These are phyloP conservation scores for Trichocomaceae sp. DNA, from an alignment of 2,329 filamentous ascomycete species.

Conservation along the genomic window DNA sequence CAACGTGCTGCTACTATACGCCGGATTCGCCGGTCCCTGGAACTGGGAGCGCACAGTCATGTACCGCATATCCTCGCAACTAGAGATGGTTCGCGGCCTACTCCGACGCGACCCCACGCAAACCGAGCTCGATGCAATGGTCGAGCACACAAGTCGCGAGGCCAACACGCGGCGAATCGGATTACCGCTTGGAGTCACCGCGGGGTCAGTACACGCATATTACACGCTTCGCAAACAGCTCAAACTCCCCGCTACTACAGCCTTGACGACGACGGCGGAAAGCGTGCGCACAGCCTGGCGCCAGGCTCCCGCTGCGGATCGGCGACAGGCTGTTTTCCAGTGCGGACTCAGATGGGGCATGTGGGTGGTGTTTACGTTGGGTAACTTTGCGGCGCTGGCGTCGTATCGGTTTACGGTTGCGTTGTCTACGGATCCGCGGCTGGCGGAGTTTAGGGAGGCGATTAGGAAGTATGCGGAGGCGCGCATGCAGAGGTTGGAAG, in stretches of 20 bases:
- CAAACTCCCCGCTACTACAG: background rate
- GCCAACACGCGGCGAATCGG: conserved; percentile 5
- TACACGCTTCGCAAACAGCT: conserved; percentile 2
- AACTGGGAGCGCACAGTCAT: conserved; percentile 9
- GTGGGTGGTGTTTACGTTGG: conserved; percentile 7
- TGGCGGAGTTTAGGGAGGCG: conserved; percentile 2
- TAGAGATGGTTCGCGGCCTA: conserved; percentile 1
- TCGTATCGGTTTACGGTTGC: conserved; percentile 1
- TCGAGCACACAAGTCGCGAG: conserved; percentile 11
- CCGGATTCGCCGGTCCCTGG: background rate
- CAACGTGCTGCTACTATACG: conserved; percentile 6
- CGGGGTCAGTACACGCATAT: conserved; percentile 4
- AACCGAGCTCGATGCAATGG: conserved; percentile 7
- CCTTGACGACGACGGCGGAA: background rate
- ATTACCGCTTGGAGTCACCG: conserved; percentile 2
- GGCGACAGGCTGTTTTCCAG: background rate
- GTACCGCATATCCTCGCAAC: conserved; percentile 1
- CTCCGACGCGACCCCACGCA: conserved; percentile 10
- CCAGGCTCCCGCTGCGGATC: background rate
- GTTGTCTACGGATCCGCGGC: conserved; percentile 2
- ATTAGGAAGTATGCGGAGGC: conserved; percentile 10
- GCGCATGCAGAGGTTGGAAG: conserved; percentile 6
- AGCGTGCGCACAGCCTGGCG: background rate
- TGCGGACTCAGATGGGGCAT: background rate
- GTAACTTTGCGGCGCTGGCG: conserved; percentile 5